phyloP scores from a whole-genome alignment of 192 early-diverging fungal genomes.

The Coemansia sp. region DNA sequence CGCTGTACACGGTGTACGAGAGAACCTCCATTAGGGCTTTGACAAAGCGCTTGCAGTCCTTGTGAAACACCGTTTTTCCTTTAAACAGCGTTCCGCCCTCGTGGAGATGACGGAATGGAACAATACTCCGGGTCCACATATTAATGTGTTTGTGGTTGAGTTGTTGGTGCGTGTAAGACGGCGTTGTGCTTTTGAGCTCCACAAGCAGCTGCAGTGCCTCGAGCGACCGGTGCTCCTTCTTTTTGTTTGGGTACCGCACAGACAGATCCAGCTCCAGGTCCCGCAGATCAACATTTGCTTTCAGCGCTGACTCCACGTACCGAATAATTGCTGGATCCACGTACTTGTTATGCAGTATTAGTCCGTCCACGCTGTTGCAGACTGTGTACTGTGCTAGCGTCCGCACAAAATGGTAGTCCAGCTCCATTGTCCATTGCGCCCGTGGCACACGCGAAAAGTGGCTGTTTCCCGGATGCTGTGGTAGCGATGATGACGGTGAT shows the following conservation, averaged over 20 bases:
- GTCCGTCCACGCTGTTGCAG: constrained; percentile 20
- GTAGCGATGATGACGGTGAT: too few relatives aligned
- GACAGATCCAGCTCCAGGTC: constrained; percentile 15
- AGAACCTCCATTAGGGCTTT: constrained; percentile 36
- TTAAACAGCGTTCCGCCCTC: constrained; percentile 25
- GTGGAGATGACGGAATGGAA: constrained; percentile 27
- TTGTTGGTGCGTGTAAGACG: constrained; percentile 32
- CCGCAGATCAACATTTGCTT: neutral
- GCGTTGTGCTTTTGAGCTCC: constrained; percentile 17
- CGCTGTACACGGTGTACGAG: neutral
- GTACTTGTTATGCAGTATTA: constrained; percentile 22
- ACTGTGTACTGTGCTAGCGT: constrained; percentile 24
- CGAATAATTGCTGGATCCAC: constrained; percentile 27
- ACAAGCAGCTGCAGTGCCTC: constrained; percentile 24
- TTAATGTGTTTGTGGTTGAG: constrained; percentile 51
- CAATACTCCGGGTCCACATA: constrained; percentile 43
- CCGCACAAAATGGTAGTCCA: constrained; percentile 28
- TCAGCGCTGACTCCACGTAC: constrained; percentile 15
- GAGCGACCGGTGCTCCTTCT: constrained; percentile 19
- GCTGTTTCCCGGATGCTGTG: neutral
- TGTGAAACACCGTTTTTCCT: constrained; percentile 35
- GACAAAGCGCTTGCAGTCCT: constrained; percentile 42
- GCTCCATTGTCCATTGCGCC: constrained; percentile 21
- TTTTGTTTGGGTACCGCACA: constrained; percentile 33
- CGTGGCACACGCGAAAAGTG: constrained; percentile 6